A percentile compares a stretch with the other conserved stretches of the same genome.
phyloP scores from a whole-genome alignment of 116 monocot species.

The Cymodocea nodosa region DNA sequence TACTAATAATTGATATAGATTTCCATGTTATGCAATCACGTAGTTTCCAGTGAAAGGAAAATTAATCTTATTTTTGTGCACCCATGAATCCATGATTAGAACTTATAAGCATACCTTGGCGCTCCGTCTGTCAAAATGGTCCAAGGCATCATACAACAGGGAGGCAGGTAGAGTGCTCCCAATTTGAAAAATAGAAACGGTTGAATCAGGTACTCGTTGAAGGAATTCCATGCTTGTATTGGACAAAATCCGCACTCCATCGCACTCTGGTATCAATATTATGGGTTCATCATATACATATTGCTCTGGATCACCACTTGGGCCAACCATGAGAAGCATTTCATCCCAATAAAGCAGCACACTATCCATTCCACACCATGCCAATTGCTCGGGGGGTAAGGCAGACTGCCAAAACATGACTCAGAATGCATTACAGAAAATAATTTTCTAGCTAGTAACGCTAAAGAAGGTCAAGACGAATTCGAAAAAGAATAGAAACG shows the following conservation, averaged over 20 bases:
- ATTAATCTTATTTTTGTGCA: too few species aligned
- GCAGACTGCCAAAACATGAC: conserved; percentile 29
- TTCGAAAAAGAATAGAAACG: neutral
- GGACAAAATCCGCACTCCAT: conserved; percentile 91
- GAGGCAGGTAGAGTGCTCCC: conserved; percentile 85
- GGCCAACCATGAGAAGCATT: conserved; percentile 86
- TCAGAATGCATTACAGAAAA: neutral
- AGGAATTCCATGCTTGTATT: conserved; percentile 94
- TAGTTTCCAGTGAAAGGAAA: too few species aligned
- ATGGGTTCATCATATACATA: conserved; percentile 91
- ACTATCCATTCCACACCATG: conserved; percentile 97
- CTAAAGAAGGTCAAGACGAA: neutral
- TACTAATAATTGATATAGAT: too few species aligned
- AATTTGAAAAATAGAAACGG: conserved; percentile 93
- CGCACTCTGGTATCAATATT: conserved; percentile 84
- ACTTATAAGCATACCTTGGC: conserved; percentile 52
- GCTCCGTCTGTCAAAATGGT: conserved; percentile 86
- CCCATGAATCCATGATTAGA: too few species aligned
- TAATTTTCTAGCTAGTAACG: neutral
- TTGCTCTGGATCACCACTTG: conserved; percentile 73
- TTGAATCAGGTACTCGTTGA: conserved; percentile 87
- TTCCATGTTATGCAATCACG: too few species aligned
- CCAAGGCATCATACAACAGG: conserved; percentile 94
- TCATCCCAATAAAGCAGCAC: conserved; percentile 99
- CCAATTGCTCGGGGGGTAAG: conserved; percentile 84